phyloP scores from a whole-genome alignment of 2,329 filamentous ascomycete genomes.

The Aspergillus aculeatinus region DNA sequence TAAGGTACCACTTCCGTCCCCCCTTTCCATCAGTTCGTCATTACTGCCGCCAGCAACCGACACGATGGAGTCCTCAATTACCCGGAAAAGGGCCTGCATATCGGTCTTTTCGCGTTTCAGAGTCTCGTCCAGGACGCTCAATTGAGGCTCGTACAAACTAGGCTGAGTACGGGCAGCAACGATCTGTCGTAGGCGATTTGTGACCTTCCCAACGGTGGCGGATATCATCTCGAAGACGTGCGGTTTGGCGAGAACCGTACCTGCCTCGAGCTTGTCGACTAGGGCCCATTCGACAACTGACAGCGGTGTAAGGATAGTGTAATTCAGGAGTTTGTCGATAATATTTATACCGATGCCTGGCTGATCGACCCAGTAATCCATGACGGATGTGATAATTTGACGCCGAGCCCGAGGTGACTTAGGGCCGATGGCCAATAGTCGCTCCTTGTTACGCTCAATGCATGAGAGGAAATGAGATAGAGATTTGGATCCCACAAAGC shows the following conservation, averaged over 20 bases:
- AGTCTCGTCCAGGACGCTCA: slow-evolving; percentile 63
- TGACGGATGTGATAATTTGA: slow-evolving; percentile 87
- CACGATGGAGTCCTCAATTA: slow-evolving; percentile 74
- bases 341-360: slow-evolving; percentile 90
- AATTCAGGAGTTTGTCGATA: slow-evolving; percentile 95
- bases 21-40: slow-evolving; percentile 70
- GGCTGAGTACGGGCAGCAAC: slow-evolving; percentile 62
- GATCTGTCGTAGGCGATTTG: slow-evolving; percentile 79
- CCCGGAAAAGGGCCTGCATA: slow-evolving; percentile 76
- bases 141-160: slow-evolving; percentile 54
- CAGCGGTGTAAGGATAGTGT: slow-evolving; percentile 83
- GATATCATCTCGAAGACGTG: slow-evolving; percentile 88
- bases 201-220: slow-evolving; percentile 87
- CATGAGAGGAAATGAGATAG: slow-evolving; percentile 93
- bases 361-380: slow-evolving; percentile 90
- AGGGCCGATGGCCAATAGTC: slow-evolving; percentile 75
- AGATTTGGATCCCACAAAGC: slow-evolving; percentile 91
- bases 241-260: slow-evolving; percentile 67
- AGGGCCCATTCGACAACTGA: slow-evolving; percentile 90
- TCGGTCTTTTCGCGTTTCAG: slow-evolving; percentile 67
- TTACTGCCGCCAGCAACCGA: slow-evolving; percentile 71
- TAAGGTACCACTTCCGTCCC: slow-evolving; percentile 52
- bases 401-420: slow-evolving; percentile 72
- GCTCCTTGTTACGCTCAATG: slow-evolving; percentile 91
- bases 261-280: slow-evolving; percentile 62